Evolutionary conservation across 202 grass and related monocot species (phyloP).

Genomic region (Panicum hallii): DNA sequence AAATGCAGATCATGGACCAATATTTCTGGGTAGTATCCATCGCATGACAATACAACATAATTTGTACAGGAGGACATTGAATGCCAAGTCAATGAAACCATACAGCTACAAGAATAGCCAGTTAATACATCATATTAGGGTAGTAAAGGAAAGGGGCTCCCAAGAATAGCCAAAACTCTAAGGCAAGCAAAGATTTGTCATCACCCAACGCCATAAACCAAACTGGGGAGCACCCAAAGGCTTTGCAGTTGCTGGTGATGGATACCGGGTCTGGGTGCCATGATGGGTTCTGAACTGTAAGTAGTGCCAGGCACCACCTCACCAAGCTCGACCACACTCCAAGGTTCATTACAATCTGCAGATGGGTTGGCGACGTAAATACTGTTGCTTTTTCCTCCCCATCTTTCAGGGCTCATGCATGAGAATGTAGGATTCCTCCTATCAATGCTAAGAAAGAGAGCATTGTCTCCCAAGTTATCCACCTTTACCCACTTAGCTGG

Average conservation of each 20-base stretch:
- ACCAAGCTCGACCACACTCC: conserved; percentile 22
- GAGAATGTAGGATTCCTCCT: conserved; percentile 38
- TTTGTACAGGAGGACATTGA: neutral
- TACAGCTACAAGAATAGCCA: neutral
- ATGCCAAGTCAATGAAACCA: neutral
- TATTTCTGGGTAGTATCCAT: neutral
- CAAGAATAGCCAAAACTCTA: neutral
- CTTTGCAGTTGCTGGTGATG: neutral
- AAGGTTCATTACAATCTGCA: conserved; percentile 16
- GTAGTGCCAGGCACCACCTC: neutral
- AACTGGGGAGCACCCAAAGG: conserved; percentile 14
- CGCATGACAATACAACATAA: neutral
- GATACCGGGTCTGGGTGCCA: neutral
- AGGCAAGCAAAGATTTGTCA: neutral
- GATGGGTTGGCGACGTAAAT: conserved; percentile 37
- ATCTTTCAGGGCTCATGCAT: conserved; percentile 49
- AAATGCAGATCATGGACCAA: neutral
- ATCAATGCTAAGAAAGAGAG: conserved; percentile 49
- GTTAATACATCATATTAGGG: neutral
- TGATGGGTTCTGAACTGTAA: neutral
- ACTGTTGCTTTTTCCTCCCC: conserved; percentile 66
- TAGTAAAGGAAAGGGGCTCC: neutral
- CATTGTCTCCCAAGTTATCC: conserved; percentile 43
- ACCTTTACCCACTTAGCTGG: conserved; percentile 51
- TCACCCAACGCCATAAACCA: neutral